Evolutionary conservation across 2,329 filamentous ascomycete genomes (phyloP).

Genomic region (Torrubiella hemipterigena): DNA sequence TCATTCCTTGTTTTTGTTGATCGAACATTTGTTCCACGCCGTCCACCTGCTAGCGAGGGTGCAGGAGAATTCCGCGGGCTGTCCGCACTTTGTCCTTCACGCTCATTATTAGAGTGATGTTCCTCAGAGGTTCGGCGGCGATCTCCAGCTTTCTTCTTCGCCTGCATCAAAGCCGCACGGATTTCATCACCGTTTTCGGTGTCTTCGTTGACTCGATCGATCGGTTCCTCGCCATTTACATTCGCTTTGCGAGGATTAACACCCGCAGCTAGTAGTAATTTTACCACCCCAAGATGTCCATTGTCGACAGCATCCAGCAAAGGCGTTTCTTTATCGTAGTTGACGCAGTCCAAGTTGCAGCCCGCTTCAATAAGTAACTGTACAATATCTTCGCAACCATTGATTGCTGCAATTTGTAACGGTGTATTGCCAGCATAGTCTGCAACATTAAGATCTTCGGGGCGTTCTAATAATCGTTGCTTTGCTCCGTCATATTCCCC

Average conservation of each 20-base stretch:
- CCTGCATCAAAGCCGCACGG: slow-evolving; percentile 51
- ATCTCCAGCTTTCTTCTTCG: slow-evolving; percentile 42
- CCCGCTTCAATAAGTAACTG: slow-evolving; percentile 74
- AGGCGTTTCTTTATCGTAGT: slow-evolving; percentile 81
- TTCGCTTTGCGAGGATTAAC: slow-evolving; percentile 89
- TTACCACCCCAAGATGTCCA: slow-evolving; percentile 79
- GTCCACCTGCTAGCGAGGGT: slow-evolving; percentile 25
- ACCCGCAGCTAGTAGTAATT: slow-evolving; percentile 69
- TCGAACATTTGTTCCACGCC: slow-evolving; percentile 42
- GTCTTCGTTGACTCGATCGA: slow-evolving; percentile 69
- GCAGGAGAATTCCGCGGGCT: slow-evolving; percentile 48
- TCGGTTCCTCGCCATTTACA: slow-evolving; percentile 81
- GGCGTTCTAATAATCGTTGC: slow-evolving; percentile 61
- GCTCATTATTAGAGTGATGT: slow-evolving; percentile 33
- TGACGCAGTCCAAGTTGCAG: slow-evolving; percentile 69
- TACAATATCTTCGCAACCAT: slow-evolving; percentile 79
- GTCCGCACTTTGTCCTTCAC: slow-evolving; percentile 42
- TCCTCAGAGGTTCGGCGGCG: slow-evolving; percentile 47
- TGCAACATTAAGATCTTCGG: slow-evolving; percentile 76
- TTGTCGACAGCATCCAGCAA: slow-evolving; percentile 95
- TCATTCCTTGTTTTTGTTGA: slow-evolving; percentile 55
- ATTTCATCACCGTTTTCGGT: slow-evolving; percentile 73
- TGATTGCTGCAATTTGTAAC: slow-evolving; percentile 81
- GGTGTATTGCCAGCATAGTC: slow-evolving; percentile 97
- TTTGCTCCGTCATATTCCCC: slow-evolving; percentile 74